Conservation (phyloP, 345 rosid species). For the Rhodamnia argentea region DNA sequence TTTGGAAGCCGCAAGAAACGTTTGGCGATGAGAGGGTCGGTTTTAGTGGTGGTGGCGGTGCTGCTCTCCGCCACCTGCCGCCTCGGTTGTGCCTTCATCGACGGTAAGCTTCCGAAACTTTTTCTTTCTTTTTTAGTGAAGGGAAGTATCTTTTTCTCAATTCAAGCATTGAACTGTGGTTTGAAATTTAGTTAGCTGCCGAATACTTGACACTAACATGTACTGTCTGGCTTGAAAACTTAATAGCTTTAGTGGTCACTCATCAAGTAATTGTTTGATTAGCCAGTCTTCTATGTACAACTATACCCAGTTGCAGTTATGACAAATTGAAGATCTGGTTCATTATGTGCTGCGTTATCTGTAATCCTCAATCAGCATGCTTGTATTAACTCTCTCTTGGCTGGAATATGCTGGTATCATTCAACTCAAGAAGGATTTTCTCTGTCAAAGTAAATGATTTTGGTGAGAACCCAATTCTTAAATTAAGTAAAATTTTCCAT, state of each 20-base stretch:
- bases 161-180: not conserved
- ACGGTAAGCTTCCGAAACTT: not conserved
- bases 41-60: not conserved
- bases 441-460: not conserved
- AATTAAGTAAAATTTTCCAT: not conserved
- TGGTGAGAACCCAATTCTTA: not conserved
- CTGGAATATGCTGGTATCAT: not conserved
- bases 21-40: not conserved
- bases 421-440: not conserved
- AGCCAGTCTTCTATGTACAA: not conserved
- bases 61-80: not conserved
- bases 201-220: not conserved
- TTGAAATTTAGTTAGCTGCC: not conserved
- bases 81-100: not conserved
- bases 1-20: not conserved
- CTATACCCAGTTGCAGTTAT: not conserved
- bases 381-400: not conserved
- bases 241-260: not conserved
- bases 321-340: not conserved
- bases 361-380: not conserved
- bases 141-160: not conserved
- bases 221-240: not conserved
- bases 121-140: not conserved
- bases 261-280: not conserved
- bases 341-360: not conserved